phyloP scores from a whole-genome alignment of 1,139 yeast genomes.

The Magnusiomyces fungicola region DNA sequence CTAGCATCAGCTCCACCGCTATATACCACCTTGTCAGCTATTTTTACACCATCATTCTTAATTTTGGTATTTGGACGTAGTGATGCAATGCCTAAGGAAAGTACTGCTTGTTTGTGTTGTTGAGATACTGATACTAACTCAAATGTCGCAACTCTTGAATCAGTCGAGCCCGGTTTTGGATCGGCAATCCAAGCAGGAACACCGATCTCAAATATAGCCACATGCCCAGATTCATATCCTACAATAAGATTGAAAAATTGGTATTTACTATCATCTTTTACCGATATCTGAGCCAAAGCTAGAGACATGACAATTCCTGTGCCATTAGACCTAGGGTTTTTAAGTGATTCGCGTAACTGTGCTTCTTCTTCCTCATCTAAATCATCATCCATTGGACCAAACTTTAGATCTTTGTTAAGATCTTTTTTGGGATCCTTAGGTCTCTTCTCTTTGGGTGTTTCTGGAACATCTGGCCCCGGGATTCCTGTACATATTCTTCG shows the following conservation, averaged over 20 bases:
- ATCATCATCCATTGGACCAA: not conserved
- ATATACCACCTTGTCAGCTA: not conserved
- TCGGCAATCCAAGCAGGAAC: constrained; percentile 32
- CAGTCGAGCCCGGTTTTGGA: too few species aligned
- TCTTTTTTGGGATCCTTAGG: too few species aligned
- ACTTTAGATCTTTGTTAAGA: not conserved
- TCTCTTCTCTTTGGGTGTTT: not conserved
- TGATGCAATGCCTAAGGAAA: constrained; percentile 22
- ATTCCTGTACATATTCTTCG: not conserved
- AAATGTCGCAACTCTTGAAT: not conserved
- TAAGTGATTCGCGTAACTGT: constrained; percentile 12
- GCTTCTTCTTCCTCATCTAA: not conserved
- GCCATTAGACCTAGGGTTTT: constrained; percentile 10
- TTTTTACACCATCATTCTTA: not conserved
- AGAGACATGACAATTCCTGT: constrained; percentile 37
- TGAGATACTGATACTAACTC: not conserved
- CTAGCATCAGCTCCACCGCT: constrained; percentile 28
- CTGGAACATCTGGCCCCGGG: constrained; percentile 4
- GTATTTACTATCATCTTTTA: too few species aligned
- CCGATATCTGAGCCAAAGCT: constrained; percentile 18
- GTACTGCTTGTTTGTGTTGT: constrained; percentile 32
- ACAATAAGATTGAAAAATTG: constrained; percentile 23
- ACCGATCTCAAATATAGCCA: constrained; percentile 26
- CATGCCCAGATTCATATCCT: constrained; percentile 37
- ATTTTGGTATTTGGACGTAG: constrained; percentile 10